These are phyloP conservation scores for Suhomyces sp. DNA, from an alignment of 805 yeast genomes.

Conservation along the genomic window DNA sequence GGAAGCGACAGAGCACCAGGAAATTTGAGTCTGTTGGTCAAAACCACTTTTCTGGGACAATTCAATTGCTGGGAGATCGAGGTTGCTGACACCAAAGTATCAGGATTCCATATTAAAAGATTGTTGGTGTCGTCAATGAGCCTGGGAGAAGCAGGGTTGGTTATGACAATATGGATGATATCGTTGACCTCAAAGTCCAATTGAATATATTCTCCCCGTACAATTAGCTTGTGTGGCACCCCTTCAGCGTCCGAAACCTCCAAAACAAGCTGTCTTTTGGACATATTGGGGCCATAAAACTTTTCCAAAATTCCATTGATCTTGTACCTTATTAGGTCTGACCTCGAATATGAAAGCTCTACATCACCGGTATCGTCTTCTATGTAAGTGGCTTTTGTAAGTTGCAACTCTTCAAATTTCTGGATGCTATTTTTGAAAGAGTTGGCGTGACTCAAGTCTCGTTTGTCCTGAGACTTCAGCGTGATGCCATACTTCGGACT, in stretches of 20 bases:
- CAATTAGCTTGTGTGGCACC: conserved; percentile 38
- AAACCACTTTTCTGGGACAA: conserved; percentile 70
- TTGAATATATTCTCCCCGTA: conserved; percentile 61
- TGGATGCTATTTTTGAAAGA: conserved; percentile 10
- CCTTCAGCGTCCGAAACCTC: conserved; percentile 45
- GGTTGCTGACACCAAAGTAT: conserved; percentile 76
- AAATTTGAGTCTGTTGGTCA: conserved; percentile 53
- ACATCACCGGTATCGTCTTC: conserved; percentile 1
- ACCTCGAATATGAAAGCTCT: conserved; percentile 40
- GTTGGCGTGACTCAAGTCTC: conserved; percentile 13
- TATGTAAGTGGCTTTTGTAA: background rate
- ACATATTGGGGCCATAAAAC: conserved; percentile 26
- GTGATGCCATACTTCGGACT: background rate
- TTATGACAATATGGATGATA: conserved; percentile 60
- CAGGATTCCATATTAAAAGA: conserved; percentile 81
- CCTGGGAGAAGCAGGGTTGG: conserved; percentile 33
- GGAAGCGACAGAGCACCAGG: conserved; percentile 67
- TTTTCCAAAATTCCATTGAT: conserved; percentile 32
- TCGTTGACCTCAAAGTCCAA: conserved; percentile 51
- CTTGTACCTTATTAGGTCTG: conserved; percentile 49
- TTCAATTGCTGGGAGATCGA: conserved; percentile 69
- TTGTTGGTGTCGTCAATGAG: conserved; percentile 57
- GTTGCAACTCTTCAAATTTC: conserved; percentile 6
- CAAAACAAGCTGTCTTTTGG: conserved; percentile 50
- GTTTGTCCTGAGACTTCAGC: background rate